These are phyloP conservation scores for Cyclospora cayetanensis DNA, from an alignment of 169 alveolate genomes.

Conservation along the genomic window DNA sequence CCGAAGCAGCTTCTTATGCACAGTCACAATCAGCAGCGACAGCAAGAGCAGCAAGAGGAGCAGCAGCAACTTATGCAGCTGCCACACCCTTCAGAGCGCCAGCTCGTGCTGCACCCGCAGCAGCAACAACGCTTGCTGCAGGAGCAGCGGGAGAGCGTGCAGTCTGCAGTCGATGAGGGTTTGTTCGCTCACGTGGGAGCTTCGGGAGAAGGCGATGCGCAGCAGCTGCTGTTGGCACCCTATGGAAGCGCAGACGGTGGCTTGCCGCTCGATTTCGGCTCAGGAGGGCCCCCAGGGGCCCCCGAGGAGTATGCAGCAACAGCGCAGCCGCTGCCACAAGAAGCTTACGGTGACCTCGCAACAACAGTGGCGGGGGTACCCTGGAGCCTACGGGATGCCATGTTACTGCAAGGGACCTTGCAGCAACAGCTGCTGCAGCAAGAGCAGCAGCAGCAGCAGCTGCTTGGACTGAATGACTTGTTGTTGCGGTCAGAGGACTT, in stretches of 20 bases:
- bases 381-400: not conserved
- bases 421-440: constrained; percentile 10
- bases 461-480: not conserved
- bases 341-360: not conserved
- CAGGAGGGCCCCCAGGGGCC: not conserved
- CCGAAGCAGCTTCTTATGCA: not conserved
- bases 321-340: constrained; percentile 3
- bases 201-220: not conserved
- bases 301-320: not conserved
- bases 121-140: constrained; percentile 33
- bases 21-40: not conserved
- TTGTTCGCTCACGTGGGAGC: not conserved
- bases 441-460: not conserved
- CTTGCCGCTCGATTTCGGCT: not conserved
- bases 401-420: not conserved
- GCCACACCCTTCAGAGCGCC: not conserved
- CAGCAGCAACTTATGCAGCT: constrained; percentile 22
- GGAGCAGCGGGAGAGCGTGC: not conserved
- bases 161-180: not conserved
- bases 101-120: not conserved
- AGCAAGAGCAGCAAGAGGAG: not conserved
- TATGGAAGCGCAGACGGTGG: not conserved
- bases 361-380: constrained; percentile 24
- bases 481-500: not conserved
- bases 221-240: constrained; percentile 13